Conservation (phyloP, 1,284 basidiomycete genomes). For the Ceratobasidium sp. region DNA sequence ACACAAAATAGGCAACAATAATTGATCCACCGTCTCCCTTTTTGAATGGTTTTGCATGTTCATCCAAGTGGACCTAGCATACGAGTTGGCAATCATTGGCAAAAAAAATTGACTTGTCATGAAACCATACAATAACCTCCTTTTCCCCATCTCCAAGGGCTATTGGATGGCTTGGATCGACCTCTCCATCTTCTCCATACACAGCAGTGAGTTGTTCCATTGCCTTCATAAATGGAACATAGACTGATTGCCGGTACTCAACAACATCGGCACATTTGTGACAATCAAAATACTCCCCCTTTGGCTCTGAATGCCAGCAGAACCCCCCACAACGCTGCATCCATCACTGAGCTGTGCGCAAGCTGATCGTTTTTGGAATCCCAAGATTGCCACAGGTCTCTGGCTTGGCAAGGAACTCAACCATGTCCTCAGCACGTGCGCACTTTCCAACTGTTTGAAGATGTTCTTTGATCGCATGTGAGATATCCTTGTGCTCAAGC, state of each 20-base stretch:
- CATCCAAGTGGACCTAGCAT: slow-evolving; percentile 47
- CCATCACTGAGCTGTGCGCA: slow-evolving; percentile 35
- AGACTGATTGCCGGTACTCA: slow-evolving; percentile 28
- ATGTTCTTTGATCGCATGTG: slow-evolving; percentile 21
- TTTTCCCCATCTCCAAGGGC: neutral
- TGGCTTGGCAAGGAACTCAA: slow-evolving; percentile 30
- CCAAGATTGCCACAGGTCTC: neutral
- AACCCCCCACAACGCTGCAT: slow-evolving; percentile 9
- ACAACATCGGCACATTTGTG: slow-evolving; percentile 40
- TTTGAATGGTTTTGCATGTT: slow-evolving; percentile 46
- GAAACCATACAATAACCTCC: slow-evolving; percentile 42
- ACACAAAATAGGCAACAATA: slow-evolving; percentile 58
- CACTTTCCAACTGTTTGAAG: slow-evolving; percentile 33
- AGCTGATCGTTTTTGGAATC: slow-evolving; percentile 8
- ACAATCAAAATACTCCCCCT: slow-evolving; percentile 40
- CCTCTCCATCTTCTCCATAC: neutral
- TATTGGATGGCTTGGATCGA: neutral
- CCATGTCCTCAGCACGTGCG: slow-evolving; percentile 22
- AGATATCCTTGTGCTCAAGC: slow-evolving; percentile 29
- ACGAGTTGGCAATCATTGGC: slow-evolving; percentile 49
- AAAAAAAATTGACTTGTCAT: slow-evolving; percentile 55
- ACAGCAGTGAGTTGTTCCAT: neutral
- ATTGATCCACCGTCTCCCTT: slow-evolving; percentile 53
- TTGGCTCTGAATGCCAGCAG: slow-evolving; percentile 17
- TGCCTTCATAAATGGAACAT: neutral